Evolutionary conservation across 2,329 filamentous ascomycete genomes (phyloP), one percentile per base, ranked within the genome.

Genomic region (Exophiala aquamarina): DNA sequence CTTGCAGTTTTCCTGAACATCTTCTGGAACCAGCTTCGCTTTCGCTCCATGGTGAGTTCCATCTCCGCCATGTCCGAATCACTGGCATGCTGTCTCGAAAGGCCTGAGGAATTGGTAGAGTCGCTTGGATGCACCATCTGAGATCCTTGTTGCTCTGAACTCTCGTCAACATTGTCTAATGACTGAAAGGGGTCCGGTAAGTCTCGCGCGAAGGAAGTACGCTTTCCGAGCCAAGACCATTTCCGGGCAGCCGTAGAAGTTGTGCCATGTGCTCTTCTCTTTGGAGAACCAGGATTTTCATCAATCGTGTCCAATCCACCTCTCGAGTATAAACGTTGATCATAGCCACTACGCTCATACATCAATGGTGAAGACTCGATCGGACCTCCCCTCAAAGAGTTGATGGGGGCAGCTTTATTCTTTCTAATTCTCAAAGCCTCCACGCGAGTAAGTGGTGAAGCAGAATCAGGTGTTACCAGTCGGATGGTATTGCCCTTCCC

Each of bases 381-480:
- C 8, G 67, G 67, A 8, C 47, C 52, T 18, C 54, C 56, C 28
- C 56, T 39, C 18, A 56, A 38, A 0, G 57, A 58, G 32, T 59
- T 57, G 31, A 54, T 47, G 1, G 57, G 50, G 19, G 51, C 54
- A 23, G 59, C 57, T 11, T 61, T 49, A 23, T 59, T 66, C 65
- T 82, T 82, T 38, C 76, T 72, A 33, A 83, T 76, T 39, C 74
- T 77, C 36, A 83, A 66, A 2, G 79, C 77, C 31, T 74, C 76
- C 6, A 79, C 60, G 13, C 64, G 66, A 21, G 63, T 62, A 19
- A 71, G 67, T 4, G 69, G 70, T 3, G 66, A 70, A 8, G 72
- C 60, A 3, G 77, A 74, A 28, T 75, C 76, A 8, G 73, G 70
- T 20, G 76, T 71, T 2, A 84, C 79, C 54, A 83, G 66, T 10